Conservation (phyloP, 2,329 filamentous ascomycete genomes). For the Trichoderma koningiopsis region DNA sequence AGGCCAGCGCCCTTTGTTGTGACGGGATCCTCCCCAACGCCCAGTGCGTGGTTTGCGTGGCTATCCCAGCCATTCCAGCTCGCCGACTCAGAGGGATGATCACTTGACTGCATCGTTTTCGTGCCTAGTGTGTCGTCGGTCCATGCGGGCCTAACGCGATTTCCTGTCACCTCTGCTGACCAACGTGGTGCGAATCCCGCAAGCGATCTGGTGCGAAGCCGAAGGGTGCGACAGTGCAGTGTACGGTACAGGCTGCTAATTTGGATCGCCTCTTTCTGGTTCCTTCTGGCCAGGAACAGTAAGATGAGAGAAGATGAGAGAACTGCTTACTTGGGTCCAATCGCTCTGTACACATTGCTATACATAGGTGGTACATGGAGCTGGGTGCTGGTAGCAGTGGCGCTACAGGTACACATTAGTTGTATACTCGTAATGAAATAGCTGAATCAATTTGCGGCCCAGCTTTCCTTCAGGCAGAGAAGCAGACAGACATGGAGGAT, state of each 20-base stretch:
- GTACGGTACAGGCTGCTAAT: not conserved
- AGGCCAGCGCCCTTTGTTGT: not conserved
- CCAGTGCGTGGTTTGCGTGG: slow-evolving; percentile 2
- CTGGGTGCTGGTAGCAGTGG: not conserved
- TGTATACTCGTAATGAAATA: not conserved
- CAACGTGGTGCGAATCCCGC: slow-evolving; percentile 14
- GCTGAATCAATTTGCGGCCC: not conserved
- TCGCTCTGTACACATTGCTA: not conserved
- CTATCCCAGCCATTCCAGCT: not conserved
- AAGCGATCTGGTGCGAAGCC: slow-evolving; percentile 2
- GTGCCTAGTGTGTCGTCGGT: slow-evolving; percentile 11
- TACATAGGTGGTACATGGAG: not conserved
- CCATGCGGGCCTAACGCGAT: not conserved
- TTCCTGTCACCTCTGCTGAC: slow-evolving; percentile 19
- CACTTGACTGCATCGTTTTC: slow-evolving; percentile 26
- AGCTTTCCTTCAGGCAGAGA: not conserved
- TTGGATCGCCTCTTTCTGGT: not conserved
- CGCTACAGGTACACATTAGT: not conserved
- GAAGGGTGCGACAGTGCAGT: not conserved
- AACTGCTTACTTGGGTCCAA: not conserved
- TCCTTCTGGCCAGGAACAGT: not conserved
- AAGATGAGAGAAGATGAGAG: not conserved
- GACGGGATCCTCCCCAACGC: not conserved
- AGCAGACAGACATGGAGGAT: not conserved
- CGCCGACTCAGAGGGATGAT: slow-evolving; percentile 11